These are phyloP conservation scores for Triticum dicoccoides DNA, from an alignment of 176 grass and related monocot species.

Conservation along the genomic window DNA sequence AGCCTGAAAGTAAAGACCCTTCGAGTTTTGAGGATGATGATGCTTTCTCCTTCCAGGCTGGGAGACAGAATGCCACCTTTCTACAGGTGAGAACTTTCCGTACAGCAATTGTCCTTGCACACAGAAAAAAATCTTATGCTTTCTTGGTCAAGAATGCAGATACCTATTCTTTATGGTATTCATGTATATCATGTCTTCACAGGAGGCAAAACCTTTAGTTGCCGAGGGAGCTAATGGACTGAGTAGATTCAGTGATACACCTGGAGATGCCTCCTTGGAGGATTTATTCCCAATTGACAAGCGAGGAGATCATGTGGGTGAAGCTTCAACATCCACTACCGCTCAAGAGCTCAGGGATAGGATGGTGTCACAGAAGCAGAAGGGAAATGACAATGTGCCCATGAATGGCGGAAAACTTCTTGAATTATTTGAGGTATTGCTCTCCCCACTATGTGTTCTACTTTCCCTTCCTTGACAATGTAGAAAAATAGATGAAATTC, in stretches of 20 bases:
- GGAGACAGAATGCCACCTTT: conserved; percentile 57
- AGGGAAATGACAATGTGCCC: conserved; percentile 47
- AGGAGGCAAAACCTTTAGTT: conserved; percentile 57
- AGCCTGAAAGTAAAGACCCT: conserved; percentile 40
- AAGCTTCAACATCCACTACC: conserved; percentile 79
- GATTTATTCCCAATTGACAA: conserved; percentile 89
- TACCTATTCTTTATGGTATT: not conserved
- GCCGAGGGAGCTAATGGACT: conserved; percentile 45
- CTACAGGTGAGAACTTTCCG: conserved; percentile 52
- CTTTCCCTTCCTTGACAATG: conserved; percentile 6
- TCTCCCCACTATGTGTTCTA: conserved; percentile 21
- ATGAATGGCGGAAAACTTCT: conserved; percentile 77
- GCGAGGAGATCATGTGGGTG: conserved; percentile 46
- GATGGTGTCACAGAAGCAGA: conserved; percentile 74
- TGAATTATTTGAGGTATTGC: conserved; percentile 71
- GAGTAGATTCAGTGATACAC: conserved; percentile 88
- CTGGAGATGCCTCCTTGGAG: conserved; percentile 80
- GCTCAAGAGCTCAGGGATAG: conserved; percentile 57
- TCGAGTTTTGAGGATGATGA: conserved; percentile 61
- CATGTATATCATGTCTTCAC: not conserved
- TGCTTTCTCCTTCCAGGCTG: conserved; percentile 75
- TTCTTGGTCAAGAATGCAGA: conserved; percentile 1
- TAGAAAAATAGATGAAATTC: conserved; percentile 9
- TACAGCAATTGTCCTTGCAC: not conserved
- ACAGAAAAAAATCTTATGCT: not conserved